Conservation (phyloP, 805 yeast genomes). For the Candida chilensis region DNA sequence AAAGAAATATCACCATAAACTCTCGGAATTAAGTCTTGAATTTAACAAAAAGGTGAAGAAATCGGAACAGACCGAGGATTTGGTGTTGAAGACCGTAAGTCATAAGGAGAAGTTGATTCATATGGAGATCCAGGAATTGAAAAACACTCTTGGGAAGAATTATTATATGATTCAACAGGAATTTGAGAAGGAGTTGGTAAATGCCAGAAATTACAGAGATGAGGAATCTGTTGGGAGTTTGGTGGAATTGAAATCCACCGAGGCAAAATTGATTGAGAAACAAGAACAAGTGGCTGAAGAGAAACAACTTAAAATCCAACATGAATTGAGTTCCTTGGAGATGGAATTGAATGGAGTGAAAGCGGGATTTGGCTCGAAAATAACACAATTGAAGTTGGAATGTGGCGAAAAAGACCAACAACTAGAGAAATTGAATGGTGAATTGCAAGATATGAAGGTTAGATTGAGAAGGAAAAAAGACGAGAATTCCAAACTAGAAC, state of each 20-base stretch:
- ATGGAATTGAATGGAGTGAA: too few species aligned
- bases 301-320: too few species aligned
- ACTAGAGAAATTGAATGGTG: too few species aligned
- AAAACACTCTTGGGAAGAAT: conserved; percentile 14
- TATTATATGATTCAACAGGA: conserved; percentile 21
- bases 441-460: too few species aligned
- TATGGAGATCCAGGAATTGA: conserved; percentile 17
- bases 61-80: conserved; percentile 14
- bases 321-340: too few species aligned
- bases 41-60: conserved; percentile 4
- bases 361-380: too few species aligned
- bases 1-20: conserved; percentile 2
- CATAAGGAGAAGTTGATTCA: conserved; percentile 17
- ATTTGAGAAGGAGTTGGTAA: conserved; percentile 18
- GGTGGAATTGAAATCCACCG: conserved; percentile 14
- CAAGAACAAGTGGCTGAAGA: too few species aligned
- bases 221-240: conserved; percentile 11
- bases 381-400: too few species aligned
- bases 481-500: too few species aligned
- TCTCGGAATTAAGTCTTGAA: conserved; percentile 3
- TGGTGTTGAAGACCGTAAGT: conserved; percentile 16
- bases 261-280: conserved; percentile 15
- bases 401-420: too few species aligned
- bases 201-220: conserved; percentile 14
- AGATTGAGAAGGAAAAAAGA: too few species aligned